These are phyloP conservation scores for Lactarius indigo DNA, from an alignment of 768 basidiomycete species.

Conservation along the genomic window DNA sequence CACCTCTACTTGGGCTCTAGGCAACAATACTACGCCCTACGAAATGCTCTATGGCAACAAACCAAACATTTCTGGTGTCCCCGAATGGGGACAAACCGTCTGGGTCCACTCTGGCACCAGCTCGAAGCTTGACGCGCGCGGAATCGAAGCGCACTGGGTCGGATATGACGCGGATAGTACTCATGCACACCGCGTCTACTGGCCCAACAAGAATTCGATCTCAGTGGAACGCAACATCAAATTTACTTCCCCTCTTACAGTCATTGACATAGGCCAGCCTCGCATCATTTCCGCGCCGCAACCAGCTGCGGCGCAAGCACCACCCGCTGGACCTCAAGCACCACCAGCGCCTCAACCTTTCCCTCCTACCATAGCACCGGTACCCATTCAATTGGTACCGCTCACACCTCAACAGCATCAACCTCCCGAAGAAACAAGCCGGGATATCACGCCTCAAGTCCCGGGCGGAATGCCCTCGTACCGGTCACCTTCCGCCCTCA, in stretches of 20 bases:
- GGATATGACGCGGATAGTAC: slow-evolving; percentile 35
- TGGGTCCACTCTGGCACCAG: slow-evolving; percentile 22
- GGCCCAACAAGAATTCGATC: slow-evolving; percentile 30
- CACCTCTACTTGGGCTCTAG: slow-evolving; percentile 24
- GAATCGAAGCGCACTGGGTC: slow-evolving; percentile 31
- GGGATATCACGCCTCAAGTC: too few relatives aligned
- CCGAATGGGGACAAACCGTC: slow-evolving; percentile 13
- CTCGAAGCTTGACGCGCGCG: slow-evolving; percentile 22
- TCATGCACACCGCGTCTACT: slow-evolving; percentile 35
- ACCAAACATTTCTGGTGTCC: slow-evolving; percentile 28
- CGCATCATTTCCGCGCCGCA: too few relatives aligned
- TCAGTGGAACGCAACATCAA: slow-evolving; percentile 31
- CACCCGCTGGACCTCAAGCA: too few relatives aligned
- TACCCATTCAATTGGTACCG: too few relatives aligned
- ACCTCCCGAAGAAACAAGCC: too few relatives aligned
- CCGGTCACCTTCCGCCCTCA: too few relatives aligned
- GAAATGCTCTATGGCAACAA: slow-evolving; percentile 28
- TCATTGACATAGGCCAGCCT: neutral
- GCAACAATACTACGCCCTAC: slow-evolving; percentile 28
- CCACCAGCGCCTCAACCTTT: too few relatives aligned
- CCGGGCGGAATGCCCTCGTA: too few relatives aligned
- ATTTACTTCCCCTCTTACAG: accelerated
- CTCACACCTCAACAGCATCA: too few relatives aligned
- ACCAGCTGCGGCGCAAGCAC: too few relatives aligned
- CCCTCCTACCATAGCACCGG: too few relatives aligned